Evolutionary conservation across 2,329 filamentous ascomycete genomes (phyloP).

Genomic region (Aureobasidium namibiae): DNA sequence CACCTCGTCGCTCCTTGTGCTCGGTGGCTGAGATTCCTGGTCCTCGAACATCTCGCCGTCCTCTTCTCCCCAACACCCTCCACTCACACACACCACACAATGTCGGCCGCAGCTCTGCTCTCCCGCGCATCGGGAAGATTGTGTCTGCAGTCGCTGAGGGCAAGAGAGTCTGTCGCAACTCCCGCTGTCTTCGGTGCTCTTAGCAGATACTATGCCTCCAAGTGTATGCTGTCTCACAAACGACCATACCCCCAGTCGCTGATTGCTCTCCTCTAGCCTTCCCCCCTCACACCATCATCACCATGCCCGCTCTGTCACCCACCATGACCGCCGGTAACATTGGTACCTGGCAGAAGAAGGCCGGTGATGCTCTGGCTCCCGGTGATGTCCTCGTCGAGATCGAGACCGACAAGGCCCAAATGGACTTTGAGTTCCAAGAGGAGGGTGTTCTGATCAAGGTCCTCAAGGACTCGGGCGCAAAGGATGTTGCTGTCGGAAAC

Average conservation of each 20-base stretch:
- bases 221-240: conserved; percentile 43
- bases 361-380: conserved; percentile 75
- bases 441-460: conserved; percentile 94
- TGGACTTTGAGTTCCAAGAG: conserved; percentile 99
- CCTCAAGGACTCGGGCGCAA: conserved; percentile 83
- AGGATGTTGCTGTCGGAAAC: conserved; percentile 88
- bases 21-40: conserved; percentile 12
- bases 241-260: conserved; percentile 18
- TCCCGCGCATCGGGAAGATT: conserved; percentile 38
- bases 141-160: conserved; percentile 26
- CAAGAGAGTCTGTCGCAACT: conserved; percentile 29
- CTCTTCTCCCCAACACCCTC: conserved; percentile 10
- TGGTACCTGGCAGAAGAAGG: conserved; percentile 95
- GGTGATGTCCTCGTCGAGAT: conserved; percentile 88
- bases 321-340: conserved; percentile 98
- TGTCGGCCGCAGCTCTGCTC: conserved; percentile 46
- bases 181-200: conserved; percentile 51
- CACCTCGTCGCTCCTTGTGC: conserved; percentile 8
- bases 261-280: conserved; percentile 58
- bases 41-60: conserved; percentile 16
- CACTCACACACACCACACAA: conserved; percentile 27
- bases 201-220: conserved; percentile 60
- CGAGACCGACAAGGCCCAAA: conserved; percentile 99
- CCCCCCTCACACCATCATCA: conserved; percentile 89
- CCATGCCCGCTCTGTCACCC: conserved; percentile 95